Base-by-base conservation (phyloP, 2,329 filamentous ascomycete species). In the Aspergillus sp. region DNA sequence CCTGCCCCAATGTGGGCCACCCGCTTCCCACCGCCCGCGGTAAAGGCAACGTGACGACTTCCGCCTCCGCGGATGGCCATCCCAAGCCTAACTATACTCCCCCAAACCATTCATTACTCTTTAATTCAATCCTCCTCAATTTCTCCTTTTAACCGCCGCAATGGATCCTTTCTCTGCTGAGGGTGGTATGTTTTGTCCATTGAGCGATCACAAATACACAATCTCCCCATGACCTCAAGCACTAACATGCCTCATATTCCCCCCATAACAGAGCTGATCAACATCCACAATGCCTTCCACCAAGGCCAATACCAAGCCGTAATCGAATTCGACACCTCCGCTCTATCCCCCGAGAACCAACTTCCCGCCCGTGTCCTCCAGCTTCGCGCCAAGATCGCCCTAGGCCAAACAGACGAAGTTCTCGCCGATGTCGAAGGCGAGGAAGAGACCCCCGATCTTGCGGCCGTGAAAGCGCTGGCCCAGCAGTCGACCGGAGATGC, bases 291-390 rank as follows among this genome's bases (percentile, higher is more conserved):
- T 71, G 84, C 85, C 74, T 88, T 87, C 79, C 82, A 87, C 78
- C 85, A 87, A 77, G 92, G 91, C 74, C 93, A 96, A 82, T 97
- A 91, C 84, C 85, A 91, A 73, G 84, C 89, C 73, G 93, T 96
- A 65, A 78, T 96, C 78, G 89, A 95, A 80, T 96, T 92, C 79
- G 90, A 96, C 78, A 89, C 88, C 47, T 87, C 89, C 5, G 83
- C 88, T 61, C 89, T 98, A 72, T 95, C 91, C 48, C 69, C 88
- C 65, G 87, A 90, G 70, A 97, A 97, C 80, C 83, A 84, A 50
- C 83, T 92, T 13, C 87, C 91, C 45, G 90, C 91, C 43, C 88
- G 88, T 60, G 81, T 97, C 48, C 86, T 98, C 58, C 84, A 89
- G 74, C 87, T 94, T 65, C 91, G 95, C 74, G 88, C 94, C 47